Evolutionary conservation across 768 basidiomycete genomes (phyloP).

Genomic region (Tulasnella sp.): DNA sequence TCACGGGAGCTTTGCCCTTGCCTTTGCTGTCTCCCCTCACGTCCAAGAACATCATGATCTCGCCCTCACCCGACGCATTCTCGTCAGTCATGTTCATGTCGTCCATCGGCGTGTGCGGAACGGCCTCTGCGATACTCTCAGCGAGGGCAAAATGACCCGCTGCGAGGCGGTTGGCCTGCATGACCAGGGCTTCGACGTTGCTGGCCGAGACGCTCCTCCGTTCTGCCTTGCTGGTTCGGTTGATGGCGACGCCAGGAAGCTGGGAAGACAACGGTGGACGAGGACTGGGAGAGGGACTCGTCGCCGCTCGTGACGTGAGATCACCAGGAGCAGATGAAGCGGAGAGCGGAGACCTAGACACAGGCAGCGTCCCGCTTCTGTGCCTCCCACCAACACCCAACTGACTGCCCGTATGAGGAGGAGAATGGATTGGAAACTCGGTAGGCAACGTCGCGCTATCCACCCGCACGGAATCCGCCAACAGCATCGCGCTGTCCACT

Average conservation of each 20-base stretch:
- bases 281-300: neutral
- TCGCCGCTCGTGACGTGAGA: neutral
- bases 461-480: slow-evolving; percentile 13
- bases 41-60: slow-evolving; percentile 13
- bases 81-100: neutral
- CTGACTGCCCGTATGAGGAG: neutral
- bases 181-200: neutral
- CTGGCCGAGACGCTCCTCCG: slow-evolving; percentile 21
- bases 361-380: neutral
- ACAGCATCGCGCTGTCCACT: slow-evolving; percentile 27
- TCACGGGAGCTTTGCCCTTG: slow-evolving; percentile 1
- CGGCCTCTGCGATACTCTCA: slow-evolving; percentile 1
- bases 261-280: neutral
- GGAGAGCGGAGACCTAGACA: neutral
- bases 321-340: neutral
- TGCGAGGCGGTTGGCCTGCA: slow-evolving; percentile 7
- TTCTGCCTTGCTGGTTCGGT: neutral
- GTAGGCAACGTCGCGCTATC: slow-evolving; percentile 5
- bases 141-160: neutral
- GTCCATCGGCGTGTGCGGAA: neutral
- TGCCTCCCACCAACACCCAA: neutral
- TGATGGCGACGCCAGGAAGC: neutral
- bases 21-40: neutral
- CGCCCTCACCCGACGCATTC: neutral
- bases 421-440: neutral